Evolutionary conservation across 495 filamentous ascomycete genomes (phyloP).

Genomic region (Trichoderma parareesei): DNA sequence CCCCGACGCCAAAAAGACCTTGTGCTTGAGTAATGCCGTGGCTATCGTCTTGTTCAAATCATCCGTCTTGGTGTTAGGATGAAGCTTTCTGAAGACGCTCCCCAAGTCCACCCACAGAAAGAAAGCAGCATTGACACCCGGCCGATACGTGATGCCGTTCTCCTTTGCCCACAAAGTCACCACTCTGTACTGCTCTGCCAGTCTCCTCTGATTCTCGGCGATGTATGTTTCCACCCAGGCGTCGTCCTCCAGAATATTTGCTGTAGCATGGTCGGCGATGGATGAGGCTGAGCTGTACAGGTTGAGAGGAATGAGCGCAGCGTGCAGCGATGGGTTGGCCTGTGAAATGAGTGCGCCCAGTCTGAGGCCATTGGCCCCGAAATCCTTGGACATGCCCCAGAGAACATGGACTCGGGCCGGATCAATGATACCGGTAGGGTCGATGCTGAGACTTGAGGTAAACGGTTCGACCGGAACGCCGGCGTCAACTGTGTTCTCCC

Average conservation of each 20-base stretch:
- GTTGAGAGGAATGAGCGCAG: slow-evolving; percentile 32
- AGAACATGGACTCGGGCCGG: slow-evolving; percentile 31
- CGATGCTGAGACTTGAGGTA: slow-evolving; percentile 28
- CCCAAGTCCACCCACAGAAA: slow-evolving; percentile 47
- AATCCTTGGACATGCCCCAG: slow-evolving; percentile 39
- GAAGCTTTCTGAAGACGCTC: not conserved
- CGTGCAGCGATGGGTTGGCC: slow-evolving; percentile 14
- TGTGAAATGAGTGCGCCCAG: slow-evolving; percentile 26
- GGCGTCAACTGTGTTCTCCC: slow-evolving; percentile 14
- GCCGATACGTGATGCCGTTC: slow-evolving; percentile 27
- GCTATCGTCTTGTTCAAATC: slow-evolving; percentile 21
- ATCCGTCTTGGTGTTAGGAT: slow-evolving; percentile 5
- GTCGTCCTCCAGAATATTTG: slow-evolving; percentile 30
- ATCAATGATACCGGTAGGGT: slow-evolving; percentile 24
- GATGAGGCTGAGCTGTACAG: slow-evolving; percentile 39
- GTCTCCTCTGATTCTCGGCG: slow-evolving; percentile 23
- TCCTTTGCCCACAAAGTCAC: slow-evolving; percentile 22
- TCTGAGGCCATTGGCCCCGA: slow-evolving; percentile 34
- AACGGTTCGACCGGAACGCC: slow-evolving; percentile 19
- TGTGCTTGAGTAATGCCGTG: slow-evolving; percentile 27
- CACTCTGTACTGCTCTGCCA: slow-evolving; percentile 26
- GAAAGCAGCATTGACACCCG: slow-evolving; percentile 41
- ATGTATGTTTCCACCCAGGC: slow-evolving; percentile 35
- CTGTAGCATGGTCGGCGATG: slow-evolving; percentile 23
- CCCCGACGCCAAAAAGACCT: slow-evolving; percentile 37